phyloP scores from a whole-genome alignment of 305 asterid species.

The Fraxinus velutina region DNA sequence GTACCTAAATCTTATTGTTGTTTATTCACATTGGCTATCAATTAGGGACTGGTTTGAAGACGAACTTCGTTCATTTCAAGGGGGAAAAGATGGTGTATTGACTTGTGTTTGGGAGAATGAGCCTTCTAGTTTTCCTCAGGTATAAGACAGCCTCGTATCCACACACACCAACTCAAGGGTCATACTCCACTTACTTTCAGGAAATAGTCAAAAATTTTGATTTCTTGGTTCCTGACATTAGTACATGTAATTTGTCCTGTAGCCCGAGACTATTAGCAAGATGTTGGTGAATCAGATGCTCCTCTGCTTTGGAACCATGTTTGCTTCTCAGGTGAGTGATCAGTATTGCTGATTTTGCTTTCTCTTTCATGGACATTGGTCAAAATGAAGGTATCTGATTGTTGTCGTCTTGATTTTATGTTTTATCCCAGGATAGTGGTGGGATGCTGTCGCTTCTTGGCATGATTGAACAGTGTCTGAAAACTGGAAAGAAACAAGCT shows the following conservation, averaged over 20 bases:
- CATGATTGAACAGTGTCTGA: constrained; percentile 78
- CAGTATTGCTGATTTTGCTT: constrained; percentile 23
- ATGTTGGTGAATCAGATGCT: constrained; percentile 98
- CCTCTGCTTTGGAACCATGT: constrained; percentile 88
- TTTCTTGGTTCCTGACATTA: constrained; percentile 25
- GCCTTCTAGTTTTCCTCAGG: constrained; percentile 98
- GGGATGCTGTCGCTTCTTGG: constrained; percentile 86
- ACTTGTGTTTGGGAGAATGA: constrained; percentile 95
- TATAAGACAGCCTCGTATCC: constrained; percentile 27
- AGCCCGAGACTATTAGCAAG: constrained; percentile 94
- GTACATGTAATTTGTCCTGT: constrained; percentile 40
- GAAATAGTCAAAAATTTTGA: constrained; percentile 3
- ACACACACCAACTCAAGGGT: neutral
- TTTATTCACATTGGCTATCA: constrained; percentile 21
- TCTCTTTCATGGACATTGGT: constrained; percentile 21
- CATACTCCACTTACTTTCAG: constrained; percentile 5
- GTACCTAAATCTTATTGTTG: constrained; percentile 8
- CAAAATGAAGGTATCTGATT: constrained; percentile 25
- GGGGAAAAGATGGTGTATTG: constrained; percentile 89
- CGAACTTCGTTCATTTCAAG: constrained; percentile 96
- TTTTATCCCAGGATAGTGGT: constrained; percentile 77
- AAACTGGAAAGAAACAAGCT: constrained; percentile 80
- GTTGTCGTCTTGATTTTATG: constrained; percentile 31
- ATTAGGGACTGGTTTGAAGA: constrained; percentile 95
- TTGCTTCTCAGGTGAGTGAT: constrained; percentile 84